Conservation (phyloP, 1,139 yeast genomes). For the Pichia norvegensis region DNA sequence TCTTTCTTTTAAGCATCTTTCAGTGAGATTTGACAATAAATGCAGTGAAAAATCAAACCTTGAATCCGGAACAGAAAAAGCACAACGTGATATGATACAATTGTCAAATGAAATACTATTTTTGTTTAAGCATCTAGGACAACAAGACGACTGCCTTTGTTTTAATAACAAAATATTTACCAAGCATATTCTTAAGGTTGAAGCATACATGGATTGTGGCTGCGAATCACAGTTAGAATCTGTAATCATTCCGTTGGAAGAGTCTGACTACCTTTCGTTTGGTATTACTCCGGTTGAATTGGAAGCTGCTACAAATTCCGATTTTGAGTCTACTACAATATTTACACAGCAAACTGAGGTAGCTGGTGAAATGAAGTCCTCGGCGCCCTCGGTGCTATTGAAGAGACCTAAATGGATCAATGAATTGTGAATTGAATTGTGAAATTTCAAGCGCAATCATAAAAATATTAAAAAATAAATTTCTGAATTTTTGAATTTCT, state of each 20-base stretch:
- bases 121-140: constrained; percentile 1
- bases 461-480: no score
- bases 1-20: constrained; percentile 4
- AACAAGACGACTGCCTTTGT: not conserved
- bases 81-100: constrained; percentile 4
- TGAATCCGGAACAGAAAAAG: not conserved
- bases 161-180: not conserved
- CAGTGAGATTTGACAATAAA: not conserved
- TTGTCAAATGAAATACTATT: constrained; percentile 1
- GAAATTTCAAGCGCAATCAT: no score
- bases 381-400: not conserved
- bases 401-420: not conserved
- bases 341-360: not conserved
- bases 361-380: not conserved
- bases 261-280: not conserved
- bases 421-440: not conserved
- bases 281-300: no score
- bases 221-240: not conserved
- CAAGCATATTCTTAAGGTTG: not conserved
- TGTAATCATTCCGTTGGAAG: not conserved
- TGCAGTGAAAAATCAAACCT: not conserved
- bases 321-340: no score
- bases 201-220: constrained; percentile 1
- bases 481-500: no score
- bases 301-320: not conserved